phyloP scores from a whole-genome alignment of 768 basidiomycete species.

The Kwoniella shandongensis region DNA sequence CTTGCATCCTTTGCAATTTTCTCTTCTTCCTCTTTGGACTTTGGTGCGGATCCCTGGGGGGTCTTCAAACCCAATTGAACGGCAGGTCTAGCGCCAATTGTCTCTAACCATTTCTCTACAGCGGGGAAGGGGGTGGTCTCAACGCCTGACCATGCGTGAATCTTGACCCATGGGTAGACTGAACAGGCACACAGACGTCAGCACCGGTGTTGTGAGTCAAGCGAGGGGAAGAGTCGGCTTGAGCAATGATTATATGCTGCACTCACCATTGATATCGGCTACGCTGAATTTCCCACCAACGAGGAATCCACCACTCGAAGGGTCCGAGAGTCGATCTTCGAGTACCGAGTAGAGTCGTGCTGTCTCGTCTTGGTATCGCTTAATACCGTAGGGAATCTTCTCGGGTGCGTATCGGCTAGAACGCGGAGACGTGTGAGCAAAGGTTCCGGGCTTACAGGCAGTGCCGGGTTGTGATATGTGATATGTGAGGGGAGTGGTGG shows the following conservation, averaged over 20 bases:
- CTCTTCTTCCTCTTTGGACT: conserved; percentile 51
- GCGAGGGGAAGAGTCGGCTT: neutral
- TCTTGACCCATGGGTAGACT: conserved; percentile 62
- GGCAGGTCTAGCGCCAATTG: conserved; percentile 54
- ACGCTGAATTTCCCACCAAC: conserved; percentile 71
- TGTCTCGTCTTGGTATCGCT: conserved; percentile 78
- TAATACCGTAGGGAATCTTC: conserved; percentile 50
- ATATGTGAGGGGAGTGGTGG: conserved; percentile 54
- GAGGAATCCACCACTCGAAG: conserved; percentile 69
- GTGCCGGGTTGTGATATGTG: too few relatives aligned
- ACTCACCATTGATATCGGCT: conserved; percentile 57
- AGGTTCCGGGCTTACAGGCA: too few relatives aligned
- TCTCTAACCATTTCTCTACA: conserved; percentile 60
- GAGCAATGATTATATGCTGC: too few relatives aligned
- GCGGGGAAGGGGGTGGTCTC: conserved; percentile 67
- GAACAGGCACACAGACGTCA: neutral
- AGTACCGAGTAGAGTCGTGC: conserved; percentile 80
- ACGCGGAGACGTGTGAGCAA: neutral
- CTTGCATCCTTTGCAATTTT: conserved; percentile 37
- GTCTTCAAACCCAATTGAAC: conserved; percentile 53
- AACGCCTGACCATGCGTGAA: conserved; percentile 57
- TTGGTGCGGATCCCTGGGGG: conserved; percentile 36
- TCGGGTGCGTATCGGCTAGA: conserved; percentile 50
- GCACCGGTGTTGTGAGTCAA: neutral
- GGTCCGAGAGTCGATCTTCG: conserved; percentile 64